These are phyloP conservation scores for Dendrostoma leiphaemia DNA, from an alignment of 2,329 filamentous ascomycete species.

Conservation along the genomic window DNA sequence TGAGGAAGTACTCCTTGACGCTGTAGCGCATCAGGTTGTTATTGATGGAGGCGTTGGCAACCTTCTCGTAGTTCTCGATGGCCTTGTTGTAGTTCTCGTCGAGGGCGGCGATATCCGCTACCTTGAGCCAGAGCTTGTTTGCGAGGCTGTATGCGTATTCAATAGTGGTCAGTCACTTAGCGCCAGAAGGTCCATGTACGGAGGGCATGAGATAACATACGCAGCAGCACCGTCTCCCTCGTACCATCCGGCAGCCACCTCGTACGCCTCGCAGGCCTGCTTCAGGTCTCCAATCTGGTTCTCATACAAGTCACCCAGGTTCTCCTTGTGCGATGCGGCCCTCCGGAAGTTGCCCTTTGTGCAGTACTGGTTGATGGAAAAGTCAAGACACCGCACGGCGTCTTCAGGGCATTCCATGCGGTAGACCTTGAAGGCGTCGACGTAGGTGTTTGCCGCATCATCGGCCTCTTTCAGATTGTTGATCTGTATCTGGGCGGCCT, in stretches of 20 bases:
- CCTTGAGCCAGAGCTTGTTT: slow-evolving; percentile 92
- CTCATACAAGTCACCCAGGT: slow-evolving; percentile 83
- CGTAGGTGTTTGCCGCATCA: slow-evolving; percentile 83
- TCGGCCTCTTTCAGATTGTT: slow-evolving; percentile 85
- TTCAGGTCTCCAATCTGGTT: slow-evolving; percentile 74
- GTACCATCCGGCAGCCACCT: slow-evolving; percentile 85
- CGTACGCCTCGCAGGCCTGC: slow-evolving; percentile 78
- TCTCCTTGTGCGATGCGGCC: slow-evolving; percentile 88
- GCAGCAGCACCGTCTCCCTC: slow-evolving; percentile 82
- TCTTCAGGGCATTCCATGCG: slow-evolving; percentile 80
- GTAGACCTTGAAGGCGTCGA: slow-evolving; percentile 95
- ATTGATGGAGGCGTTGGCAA: slow-evolving; percentile 73
- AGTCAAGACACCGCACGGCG: slow-evolving; percentile 75
- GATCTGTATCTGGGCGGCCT: slow-evolving; percentile 77
- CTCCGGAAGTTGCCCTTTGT: slow-evolving; percentile 86
- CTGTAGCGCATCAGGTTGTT: slow-evolving; percentile 94
- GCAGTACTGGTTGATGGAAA: slow-evolving; percentile 83
- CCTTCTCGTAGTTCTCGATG: slow-evolving; percentile 79
- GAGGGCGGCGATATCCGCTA: slow-evolving; percentile 81
- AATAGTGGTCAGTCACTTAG: not conserved
- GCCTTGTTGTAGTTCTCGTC: slow-evolving; percentile 82
- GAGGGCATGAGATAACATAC: slow-evolving; percentile 46
- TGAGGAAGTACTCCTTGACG: slow-evolving; percentile 94
- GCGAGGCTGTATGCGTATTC: slow-evolving; percentile 58
- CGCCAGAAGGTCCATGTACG: not conserved